These are phyloP conservation scores for Leccinum ponderosum DNA, from an alignment of 1,284 basidiomycete species.

Conservation along the genomic window DNA sequence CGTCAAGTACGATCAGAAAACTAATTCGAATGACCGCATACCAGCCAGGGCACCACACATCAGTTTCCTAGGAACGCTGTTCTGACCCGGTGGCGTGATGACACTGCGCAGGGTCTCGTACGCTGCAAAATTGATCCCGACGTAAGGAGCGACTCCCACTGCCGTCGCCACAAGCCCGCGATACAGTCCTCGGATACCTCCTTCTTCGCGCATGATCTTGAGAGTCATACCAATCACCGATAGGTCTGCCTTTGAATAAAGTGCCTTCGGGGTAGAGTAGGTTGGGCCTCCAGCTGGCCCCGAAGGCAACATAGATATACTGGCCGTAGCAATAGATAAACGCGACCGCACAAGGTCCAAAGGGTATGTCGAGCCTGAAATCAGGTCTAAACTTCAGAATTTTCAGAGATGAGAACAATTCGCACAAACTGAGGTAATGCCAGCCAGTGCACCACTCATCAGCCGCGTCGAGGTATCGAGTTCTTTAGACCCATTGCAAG, in stretches of 20 bases:
- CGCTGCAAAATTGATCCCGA: slow-evolving; percentile 82
- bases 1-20: slow-evolving; percentile 11
- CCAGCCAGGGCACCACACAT: slow-evolving; percentile 77
- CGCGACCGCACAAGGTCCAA: slow-evolving; percentile 92
- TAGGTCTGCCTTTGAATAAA: slow-evolving; percentile 55
- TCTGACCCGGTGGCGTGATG: slow-evolving; percentile 78
- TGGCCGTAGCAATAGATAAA: slow-evolving; percentile 88
- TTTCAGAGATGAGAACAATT: slow-evolving; percentile 1
- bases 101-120: slow-evolving; percentile 74
- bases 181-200: slow-evolving; percentile 85
- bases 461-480: slow-evolving; percentile 85
- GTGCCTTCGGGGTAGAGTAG: slow-evolving; percentile 33
- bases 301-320: slow-evolving; percentile 44
- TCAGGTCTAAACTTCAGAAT: slow-evolving; percentile 18
- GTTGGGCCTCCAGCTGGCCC: slow-evolving; percentile 21
- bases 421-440: slow-evolving; percentile 86
- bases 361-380: slow-evolving; percentile 84
- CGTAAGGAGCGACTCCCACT: slow-evolving; percentile 91
- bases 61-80: slow-evolving; percentile 61
- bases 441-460: slow-evolving; percentile 84
- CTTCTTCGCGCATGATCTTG: slow-evolving; percentile 90
- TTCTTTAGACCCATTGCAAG: slow-evolving; percentile 62
- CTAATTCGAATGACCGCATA: slow-evolving; percentile 23
- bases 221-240: slow-evolving; percentile 88
- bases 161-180: slow-evolving; percentile 88